Conservation (phyloP, 73 alveolate species). For the Paramecium tetraurelia region DNA sequence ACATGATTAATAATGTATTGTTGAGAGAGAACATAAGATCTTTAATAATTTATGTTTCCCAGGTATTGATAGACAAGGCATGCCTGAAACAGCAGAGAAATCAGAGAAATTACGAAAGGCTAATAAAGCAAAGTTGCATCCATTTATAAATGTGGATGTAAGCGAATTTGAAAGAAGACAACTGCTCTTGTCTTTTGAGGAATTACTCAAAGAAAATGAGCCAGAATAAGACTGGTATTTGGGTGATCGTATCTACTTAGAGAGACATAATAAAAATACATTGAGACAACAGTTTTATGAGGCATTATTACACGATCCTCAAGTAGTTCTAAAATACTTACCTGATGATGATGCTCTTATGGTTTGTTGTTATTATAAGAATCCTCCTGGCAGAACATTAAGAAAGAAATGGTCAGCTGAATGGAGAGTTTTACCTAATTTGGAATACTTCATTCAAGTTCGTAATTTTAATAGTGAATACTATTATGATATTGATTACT, state of each 20-base stretch:
- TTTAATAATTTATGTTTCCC: slow-evolving; percentile 72
- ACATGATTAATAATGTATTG: neutral
- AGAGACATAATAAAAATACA: slow-evolving; percentile 66
- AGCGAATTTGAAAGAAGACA: slow-evolving; percentile 84
- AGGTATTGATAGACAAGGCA: slow-evolving; percentile 76
- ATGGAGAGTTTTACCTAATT: slow-evolving; percentile 86
- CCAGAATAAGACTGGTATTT: slow-evolving; percentile 73
- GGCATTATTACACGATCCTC: slow-evolving; percentile 77
- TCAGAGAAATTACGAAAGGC: slow-evolving; percentile 77
- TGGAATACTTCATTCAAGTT: slow-evolving; percentile 74
- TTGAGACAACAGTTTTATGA: slow-evolving; percentile 69
- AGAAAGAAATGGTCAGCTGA: slow-evolving; percentile 80
- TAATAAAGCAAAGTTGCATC: slow-evolving; percentile 71
- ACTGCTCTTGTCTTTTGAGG: slow-evolving; percentile 66
- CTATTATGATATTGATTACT: slow-evolving; percentile 82
- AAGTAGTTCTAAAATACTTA: slow-evolving; percentile 67
- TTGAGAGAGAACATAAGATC: slow-evolving; percentile 44
- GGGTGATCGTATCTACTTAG: slow-evolving; percentile 76
- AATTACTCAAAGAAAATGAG: slow-evolving; percentile 64
- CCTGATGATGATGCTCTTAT: slow-evolving; percentile 80
- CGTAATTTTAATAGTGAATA: slow-evolving; percentile 41
- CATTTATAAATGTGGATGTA: slow-evolving; percentile 76
- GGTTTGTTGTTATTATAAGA: slow-evolving; percentile 69
- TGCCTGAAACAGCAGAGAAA: slow-evolving; percentile 87
- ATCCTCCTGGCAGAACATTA: slow-evolving; percentile 65